A percentile compares a stretch with the other conserved stretches of the same genome.
Evolutionary conservation across 2,329 filamentous ascomycete genomes (phyloP).

Genomic region (Apiospora aurea): DNA sequence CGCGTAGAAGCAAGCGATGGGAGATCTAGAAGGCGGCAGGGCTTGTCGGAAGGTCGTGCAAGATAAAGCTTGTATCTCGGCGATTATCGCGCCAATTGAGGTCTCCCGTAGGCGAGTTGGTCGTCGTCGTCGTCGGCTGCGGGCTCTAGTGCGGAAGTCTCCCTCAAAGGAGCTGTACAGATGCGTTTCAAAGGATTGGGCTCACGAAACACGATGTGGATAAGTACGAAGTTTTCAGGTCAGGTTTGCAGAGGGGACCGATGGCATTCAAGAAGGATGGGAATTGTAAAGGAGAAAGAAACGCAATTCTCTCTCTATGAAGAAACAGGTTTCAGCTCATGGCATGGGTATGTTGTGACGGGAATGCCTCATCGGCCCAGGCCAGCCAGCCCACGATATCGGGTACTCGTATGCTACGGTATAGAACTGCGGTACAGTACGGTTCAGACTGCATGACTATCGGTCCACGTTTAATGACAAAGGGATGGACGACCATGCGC

Average conservation of each 20-base stretch:
- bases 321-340: background rate
- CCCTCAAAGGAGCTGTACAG: background rate
- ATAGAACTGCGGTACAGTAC: background rate
- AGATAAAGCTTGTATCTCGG: background rate
- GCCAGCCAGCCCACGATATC: constrained; percentile 1
- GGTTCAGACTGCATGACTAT: constrained; percentile 1
- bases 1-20: background rate
- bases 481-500: background rate
- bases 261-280: background rate
- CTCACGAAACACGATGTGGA: background rate
- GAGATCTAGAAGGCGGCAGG: constrained; percentile 8
- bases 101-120: background rate
- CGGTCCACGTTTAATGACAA: constrained; percentile 10
- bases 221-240: background rate
- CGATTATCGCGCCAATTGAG: background rate
- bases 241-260: background rate
- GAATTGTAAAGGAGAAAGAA: background rate
- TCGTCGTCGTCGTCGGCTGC: background rate
- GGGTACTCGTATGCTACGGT: background rate
- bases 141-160: background rate
- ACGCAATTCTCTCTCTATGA: background rate
- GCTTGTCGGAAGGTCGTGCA: background rate
- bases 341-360: constrained; percentile 1
- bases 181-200: background rate
- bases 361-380: background rate